These are phyloP conservation scores for Rhodamnia rubescens DNA, from an alignment of 345 rosid genomes.

Conservation along the genomic window DNA sequence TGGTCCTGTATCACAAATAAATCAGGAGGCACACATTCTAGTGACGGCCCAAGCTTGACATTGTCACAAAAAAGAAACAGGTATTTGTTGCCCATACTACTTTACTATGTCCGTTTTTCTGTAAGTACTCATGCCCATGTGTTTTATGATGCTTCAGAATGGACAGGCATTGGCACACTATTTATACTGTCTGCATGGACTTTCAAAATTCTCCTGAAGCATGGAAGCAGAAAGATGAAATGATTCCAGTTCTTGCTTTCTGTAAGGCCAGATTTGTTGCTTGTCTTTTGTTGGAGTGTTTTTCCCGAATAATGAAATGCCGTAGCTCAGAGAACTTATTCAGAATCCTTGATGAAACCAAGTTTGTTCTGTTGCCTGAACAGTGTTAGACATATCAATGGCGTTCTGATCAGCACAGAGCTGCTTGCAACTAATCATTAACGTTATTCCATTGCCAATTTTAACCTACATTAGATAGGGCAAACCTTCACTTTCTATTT, in stretches of 20 bases:
- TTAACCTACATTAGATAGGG: not conserved
- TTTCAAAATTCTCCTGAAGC: constrained; percentile 43
- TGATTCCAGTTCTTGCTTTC: constrained; percentile 9
- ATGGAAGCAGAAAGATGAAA: constrained; percentile 11
- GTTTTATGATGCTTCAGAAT: constrained; percentile 20
- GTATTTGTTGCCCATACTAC: constrained; percentile 10
- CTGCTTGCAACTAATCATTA: not conserved
- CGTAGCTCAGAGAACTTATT: not conserved
- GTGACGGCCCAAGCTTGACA: constrained; percentile 15
- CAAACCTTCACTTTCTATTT: not conserved
- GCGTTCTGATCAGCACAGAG: not conserved
- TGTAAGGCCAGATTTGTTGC: constrained; percentile 16
- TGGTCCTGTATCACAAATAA: constrained; percentile 20
- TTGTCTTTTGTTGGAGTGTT: not conserved
- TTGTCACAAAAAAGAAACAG: constrained; percentile 17
- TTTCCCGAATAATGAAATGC: not conserved
- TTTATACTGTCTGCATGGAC: constrained; percentile 63
- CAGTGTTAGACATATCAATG: not conserved
- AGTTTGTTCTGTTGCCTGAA: not conserved
- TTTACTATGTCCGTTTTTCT: not conserved
- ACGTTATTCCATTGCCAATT: not conserved
- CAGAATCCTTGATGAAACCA: not conserved
- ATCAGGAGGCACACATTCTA: constrained; percentile 21
- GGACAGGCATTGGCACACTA: constrained; percentile 50
- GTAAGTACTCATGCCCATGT: not conserved